These are phyloP conservation scores for Geranium brycei DNA, from an alignment of 345 rosid species.

Conservation along the genomic window DNA sequence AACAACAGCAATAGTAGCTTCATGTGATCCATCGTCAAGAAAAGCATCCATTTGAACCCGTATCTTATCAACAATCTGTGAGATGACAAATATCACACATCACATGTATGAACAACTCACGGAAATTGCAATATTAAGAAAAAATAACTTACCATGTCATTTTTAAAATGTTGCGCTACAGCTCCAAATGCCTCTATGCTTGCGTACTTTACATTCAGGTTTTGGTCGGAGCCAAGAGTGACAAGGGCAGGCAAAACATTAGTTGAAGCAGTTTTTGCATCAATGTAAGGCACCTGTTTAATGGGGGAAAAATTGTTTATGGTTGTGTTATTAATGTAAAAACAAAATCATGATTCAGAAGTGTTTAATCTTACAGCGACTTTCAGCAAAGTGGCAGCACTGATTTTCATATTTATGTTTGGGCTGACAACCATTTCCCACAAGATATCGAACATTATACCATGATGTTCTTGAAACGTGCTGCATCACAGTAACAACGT, in stretches of 20 bases:
- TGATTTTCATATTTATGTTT: conserved; percentile 58
- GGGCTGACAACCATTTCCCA: conserved; percentile 99
- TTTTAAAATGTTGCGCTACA: conserved; percentile 89
- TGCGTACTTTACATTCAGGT: conserved; percentile 75
- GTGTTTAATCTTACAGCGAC: conserved; percentile 48
- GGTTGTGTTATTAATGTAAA: background rate
- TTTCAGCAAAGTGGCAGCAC: conserved; percentile 67
- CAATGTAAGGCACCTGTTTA: conserved; percentile 60
- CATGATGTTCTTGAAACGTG: conserved; percentile 68
- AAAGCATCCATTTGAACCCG: conserved; percentile 98
- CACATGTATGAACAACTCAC: background rate
- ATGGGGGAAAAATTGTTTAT: conserved; percentile 9
- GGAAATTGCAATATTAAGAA: background rate
- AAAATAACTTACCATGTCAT: conserved; percentile 48
- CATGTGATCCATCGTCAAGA: conserved; percentile 98
- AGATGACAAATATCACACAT: conserved; percentile 13
- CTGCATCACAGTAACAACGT: conserved; percentile 34
- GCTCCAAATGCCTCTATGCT: conserved; percentile 97
- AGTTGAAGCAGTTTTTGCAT: conserved; percentile 68
- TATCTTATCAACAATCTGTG: conserved; percentile 94
- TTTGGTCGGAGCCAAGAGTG: conserved; percentile 94
- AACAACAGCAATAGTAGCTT: conserved; percentile 79
- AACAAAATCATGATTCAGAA: conserved; percentile 12
- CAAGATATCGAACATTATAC: conserved; percentile 61
- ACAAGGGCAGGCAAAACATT: conserved; percentile 84